Evolutionary conservation across 345 rosid genomes (phyloP), one percentile per base, ranked within the genome.

Genomic region (Murraya paniculata): DNA sequence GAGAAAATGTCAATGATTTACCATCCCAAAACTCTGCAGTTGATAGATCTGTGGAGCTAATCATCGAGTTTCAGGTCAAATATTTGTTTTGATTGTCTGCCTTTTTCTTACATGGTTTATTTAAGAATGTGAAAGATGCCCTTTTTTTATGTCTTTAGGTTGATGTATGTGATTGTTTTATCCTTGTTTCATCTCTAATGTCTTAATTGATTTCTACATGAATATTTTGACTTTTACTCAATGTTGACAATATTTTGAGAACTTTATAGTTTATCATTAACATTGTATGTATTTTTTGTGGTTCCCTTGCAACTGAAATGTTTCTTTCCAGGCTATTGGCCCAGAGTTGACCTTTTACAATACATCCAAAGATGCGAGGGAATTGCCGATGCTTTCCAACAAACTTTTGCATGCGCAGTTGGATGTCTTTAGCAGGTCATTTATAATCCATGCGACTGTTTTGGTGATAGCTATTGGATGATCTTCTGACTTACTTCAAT

Each of bases 271-370:
- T 74, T 30, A 39, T 27, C 3, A 7, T 19, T 79, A 27, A 57
- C 39, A 57, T 75, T 62, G 57, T 18, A 38, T 76, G 81, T 38
- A 62, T 60, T 73, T 73, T 41, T 75, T 48, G 31, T 58, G 61
- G 61, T 60, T 59, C 53, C 53, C 68, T 75, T 30, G 48, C 79
- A 72, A 81, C 74, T 73, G 39, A 68, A 62, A 76, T 81, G 53
- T 67, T 33, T 77, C 75, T 68, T 85, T 86, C 82, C 85, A 96
- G 99, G 98, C 97, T 72, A 87, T 96, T 74, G 92, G 97, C 38
- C 98, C 97, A 53, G 99, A 96, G 87, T 92, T 96, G 69, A 96
- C 98, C 60, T 96, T 96, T 74, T 96, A 94, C 81, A 92, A 80
- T 80, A 82, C 91, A 77, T 94, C 93, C 39, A 92, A 89, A 85